Evolutionary conservation across 2,329 filamentous ascomycete genomes (phyloP), one percentile per base, ranked within the genome.

Genomic region (Claviceps pusilla): DNA sequence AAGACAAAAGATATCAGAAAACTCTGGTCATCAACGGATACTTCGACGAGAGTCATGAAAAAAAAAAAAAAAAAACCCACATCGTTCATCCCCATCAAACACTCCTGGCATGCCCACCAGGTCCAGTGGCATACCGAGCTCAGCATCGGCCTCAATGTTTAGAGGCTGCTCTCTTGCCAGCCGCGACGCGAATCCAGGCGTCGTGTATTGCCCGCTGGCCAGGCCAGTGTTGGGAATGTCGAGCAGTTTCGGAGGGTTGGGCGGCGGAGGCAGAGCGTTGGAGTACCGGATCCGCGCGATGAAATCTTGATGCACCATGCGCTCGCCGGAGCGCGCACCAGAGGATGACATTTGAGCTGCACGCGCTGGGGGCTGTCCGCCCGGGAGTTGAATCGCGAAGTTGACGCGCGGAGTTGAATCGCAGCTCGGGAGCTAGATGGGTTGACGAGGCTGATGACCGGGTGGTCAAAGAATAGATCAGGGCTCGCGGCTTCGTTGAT

Each of bases 71-170:
- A n/a, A 45, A 24, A 41, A 61, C 65, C 68, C 76, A 96, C 90
- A 89, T 71, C 86, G 86, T 74, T 97, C 91, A 68, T 97, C 89
- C 56, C 90, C 91, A 64, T 97, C 84, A 65, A 97, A 96, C 55
- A 97, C 84, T 35, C 90, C 89, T 7, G 91, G 91, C 73, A 97
- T 88, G 64, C 93, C 93, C 55, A 97, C 86, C 61, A 98, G 73
- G 68, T 97, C 91, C 66, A 98, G 82, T 56, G 90, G 89, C 93
- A 98, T 97, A 55, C 93, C 93, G 62, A 97, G 79, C 74, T 98
- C 93, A 9, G 90, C 93, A 79, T 98, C 93, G 35, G 89, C 89
- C 71, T 98, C 93, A 57, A 98, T 93, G 66, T 96, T 97, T 50
- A 95, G 76, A 52, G 91, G 87, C 73, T 97, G 93, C 65, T 95